Base-by-base conservation (phyloP, 129 eudicot species). In the Flaveria ramosissima region DNA sequence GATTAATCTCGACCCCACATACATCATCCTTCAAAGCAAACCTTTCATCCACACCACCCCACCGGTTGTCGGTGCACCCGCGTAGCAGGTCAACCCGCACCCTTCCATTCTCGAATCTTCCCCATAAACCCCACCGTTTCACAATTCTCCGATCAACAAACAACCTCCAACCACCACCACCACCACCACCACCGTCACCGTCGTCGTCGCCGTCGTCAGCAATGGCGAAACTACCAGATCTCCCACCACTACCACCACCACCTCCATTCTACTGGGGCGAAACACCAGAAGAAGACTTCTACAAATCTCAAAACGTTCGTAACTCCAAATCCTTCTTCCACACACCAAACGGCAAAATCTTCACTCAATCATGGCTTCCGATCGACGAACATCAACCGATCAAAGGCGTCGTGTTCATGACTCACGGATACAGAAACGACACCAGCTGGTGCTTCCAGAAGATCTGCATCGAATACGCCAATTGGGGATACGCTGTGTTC, bases 401-500 rank as follows among this genome's bases (percentile, higher is more conserved):
- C 7, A 92, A 89, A 53, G 96, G 72, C 45, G 72, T 75, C 16
- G 93, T 92, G 1, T 92, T 71, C 73, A 89, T 89, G 96, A 84
- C 86, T 60, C 97, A 92, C 76, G 97, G 97, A 0, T 92, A 92
- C 72, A 91, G 92, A 56, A 88, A 91, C 27, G 97, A 92, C 32
- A 72, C 96, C 26, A 92, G 90, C 52, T 89, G 97, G 97, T 70
- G 89, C 7, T 92, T 92, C 64, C 97, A 92, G 82, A 87, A 86
- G 73, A 89, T 92, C 51, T 88, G 93, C 77, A 89, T 92, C 42
- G 80, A 69, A 51, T 92, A 76, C 81, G 92, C 97, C 4, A 77
- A 73, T 1, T 92, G 97, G 97, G 97, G 97, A 1, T 89, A 92
- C 67, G 93, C 92, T 23, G 97, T 92, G 30, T 92, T 85, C 68